phyloP scores from a whole-genome alignment of 192 early-diverging fungal species.

The Backusella macrospora region DNA sequence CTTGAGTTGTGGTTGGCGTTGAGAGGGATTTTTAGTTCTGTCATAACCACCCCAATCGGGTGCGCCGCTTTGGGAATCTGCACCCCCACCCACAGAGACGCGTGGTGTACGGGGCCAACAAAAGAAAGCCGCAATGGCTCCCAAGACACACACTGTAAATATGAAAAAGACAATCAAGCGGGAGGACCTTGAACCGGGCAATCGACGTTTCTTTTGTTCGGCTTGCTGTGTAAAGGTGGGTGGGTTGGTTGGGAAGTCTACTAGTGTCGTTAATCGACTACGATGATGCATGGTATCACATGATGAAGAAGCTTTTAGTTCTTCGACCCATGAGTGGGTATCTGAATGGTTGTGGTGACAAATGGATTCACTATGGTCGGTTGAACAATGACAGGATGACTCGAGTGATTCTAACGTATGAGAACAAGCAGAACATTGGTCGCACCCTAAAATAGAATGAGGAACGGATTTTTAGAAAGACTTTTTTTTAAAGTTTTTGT shows the following conservation, averaged over 20 bases:
- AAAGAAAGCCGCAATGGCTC: conserved; percentile 23
- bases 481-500: no score
- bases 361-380: neutral
- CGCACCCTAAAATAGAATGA: neutral
- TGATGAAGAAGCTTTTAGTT: conserved; percentile 11
- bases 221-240: conserved; percentile 6
- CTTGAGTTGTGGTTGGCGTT: neutral
- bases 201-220: neutral
- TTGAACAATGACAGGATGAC: neutral
- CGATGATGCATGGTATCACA: conserved; percentile 5
- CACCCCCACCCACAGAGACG: conserved; percentile 17
- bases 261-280: neutral
- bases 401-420: neutral
- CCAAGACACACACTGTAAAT: conserved; percentile 12
- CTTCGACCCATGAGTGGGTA: neutral
- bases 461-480: no score
- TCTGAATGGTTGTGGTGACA: neutral
- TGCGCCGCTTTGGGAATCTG: neutral
- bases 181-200: neutral
- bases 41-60: conserved; percentile 13
- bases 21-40: neutral
- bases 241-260: neutral
- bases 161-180: conserved; percentile 10
- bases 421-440: neutral
- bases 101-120: conserved; percentile 33